phyloP scores from a whole-genome alignment of 306 rosid species.

The Prunus persica region Prunus_persica_NCBIv2 NC_034015.1:7209501-7210000 shows the following conservation, averaged over 20 bases:
- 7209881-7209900: neutral
- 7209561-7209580: neutral
- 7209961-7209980: neutral
- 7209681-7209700: conserved; percentile 91
- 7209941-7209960: neutral
- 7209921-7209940: neutral
- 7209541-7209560: neutral
- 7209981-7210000: neutral
- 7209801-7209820: neutral
- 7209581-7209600: neutral
- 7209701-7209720: conserved; percentile 92
- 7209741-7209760: conserved; percentile 98
- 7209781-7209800: conserved; percentile 12
- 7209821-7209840: neutral
- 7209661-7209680: conserved; percentile 19
- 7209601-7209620: conserved; percentile 6
- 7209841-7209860: neutral
- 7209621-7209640: neutral
- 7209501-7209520: neutral
- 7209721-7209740: conserved; percentile 96
- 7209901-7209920: neutral
- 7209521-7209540: neutral
- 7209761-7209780: conserved; percentile 93
- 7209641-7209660: conserved; percentile 6
- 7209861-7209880: neutral